Conservation (phyloP, 2,329 filamentous ascomycete genomes). For the Fonsecaea nubica region DNA sequence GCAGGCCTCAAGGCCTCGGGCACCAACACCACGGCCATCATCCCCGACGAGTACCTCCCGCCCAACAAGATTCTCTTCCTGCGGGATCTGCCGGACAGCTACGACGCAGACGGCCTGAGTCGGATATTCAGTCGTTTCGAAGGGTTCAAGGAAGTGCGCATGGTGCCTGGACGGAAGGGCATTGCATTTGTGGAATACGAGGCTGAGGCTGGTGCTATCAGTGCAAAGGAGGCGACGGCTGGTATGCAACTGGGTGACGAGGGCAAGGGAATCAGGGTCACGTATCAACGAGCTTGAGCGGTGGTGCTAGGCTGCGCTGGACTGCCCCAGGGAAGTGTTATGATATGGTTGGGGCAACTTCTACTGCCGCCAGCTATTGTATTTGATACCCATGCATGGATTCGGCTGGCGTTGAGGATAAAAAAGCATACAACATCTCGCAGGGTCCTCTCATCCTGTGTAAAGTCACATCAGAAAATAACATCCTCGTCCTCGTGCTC, state of each 20-base stretch:
- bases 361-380: constrained; percentile 17
- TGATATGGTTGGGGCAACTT: not conserved
- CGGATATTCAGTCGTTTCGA: constrained; percentile 87
- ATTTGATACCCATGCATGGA: constrained; percentile 35
- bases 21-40: constrained; percentile 70
- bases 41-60: constrained; percentile 97
- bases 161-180: constrained; percentile 83
- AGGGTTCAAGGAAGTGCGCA: constrained; percentile 89
- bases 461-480: constrained; percentile 69
- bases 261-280: constrained; percentile 85
- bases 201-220: constrained; percentile 84
- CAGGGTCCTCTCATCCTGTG: not conserved
- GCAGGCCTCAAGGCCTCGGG: constrained; percentile 78
- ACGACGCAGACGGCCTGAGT: constrained; percentile 78
- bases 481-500: constrained; percentile 82
- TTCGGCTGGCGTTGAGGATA: constrained; percentile 18
- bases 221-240: constrained; percentile 89
- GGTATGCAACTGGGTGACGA: constrained; percentile 79
- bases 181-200: constrained; percentile 98
- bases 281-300: constrained; percentile 85
- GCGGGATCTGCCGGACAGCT: constrained; percentile 87
- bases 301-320: not conserved
- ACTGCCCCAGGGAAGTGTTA: constrained; percentile 9
- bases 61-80: constrained; percentile 97
- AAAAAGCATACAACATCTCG: constrained; percentile 17